Evolutionary conservation across 768 basidiomycete genomes (phyloP), one percentile per base, ranked within the genome.

Genomic region (Tylopilus balloui): DNA sequence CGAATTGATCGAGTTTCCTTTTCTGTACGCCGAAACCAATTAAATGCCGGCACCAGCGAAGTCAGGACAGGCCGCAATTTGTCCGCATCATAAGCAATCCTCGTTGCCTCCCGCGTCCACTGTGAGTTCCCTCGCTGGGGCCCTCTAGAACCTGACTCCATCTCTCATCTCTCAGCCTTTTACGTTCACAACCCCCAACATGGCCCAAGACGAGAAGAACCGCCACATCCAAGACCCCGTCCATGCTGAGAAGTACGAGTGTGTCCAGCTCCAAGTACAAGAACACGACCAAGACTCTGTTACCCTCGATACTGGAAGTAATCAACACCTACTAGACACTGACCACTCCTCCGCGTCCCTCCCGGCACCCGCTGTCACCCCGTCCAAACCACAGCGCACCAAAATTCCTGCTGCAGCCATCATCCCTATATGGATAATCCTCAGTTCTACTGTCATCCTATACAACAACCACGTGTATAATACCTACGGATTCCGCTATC

Each of bases 391-490:
- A 3, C 63, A 69, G 9, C 80, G 78, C 47, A 56, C 73, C n/a
- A 80, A 77, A 61, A 67, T 88, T 24, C 78, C 87, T 12, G 77
- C 87, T 1, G 63, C 81, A 1, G 71, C 77, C 48, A 88, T 93
- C 61, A 90, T 96, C 48, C 93, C 91, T 23, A 73, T 95, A 48
- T 98, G 95, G 95, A 97, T 96, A 61, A 71, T 81, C 17, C 84
- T 95, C 58, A 88, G 84, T 55, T 91, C 92, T 21, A 66, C 81
- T 8, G 94, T 97, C 65, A 97, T 97, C 71, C 83, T 96, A 51
- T 96, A 97, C 81, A 96, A 96, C 79, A 95, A 92, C 68, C 84
- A 84, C 64, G 70, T 90, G 58, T 92, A 89, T 76, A 88, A 88
- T 69, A 79, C 78, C 38, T 80, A 88, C 61, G 69, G 83, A 52